Conservation (phyloP, 305 asterid genomes). For the Solanum hybrid region DNA sequence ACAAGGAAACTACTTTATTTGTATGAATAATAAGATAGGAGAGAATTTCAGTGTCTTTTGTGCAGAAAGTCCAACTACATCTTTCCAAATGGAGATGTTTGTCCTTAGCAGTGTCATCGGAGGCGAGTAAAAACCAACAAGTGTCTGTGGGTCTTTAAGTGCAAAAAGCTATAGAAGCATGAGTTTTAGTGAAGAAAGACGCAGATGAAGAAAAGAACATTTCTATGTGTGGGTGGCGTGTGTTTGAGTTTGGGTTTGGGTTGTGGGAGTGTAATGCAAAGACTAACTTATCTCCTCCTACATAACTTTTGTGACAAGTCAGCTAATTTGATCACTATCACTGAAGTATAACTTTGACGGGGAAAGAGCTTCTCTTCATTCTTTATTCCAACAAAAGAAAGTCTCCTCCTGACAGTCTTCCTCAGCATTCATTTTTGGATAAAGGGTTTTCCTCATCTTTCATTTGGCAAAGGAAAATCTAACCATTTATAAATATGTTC, state of each 20-base stretch:
- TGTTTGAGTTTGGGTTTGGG: background rate
- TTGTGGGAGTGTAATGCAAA: background rate
- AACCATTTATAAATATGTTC: conserved; percentile 33
- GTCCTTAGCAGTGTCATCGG: background rate
- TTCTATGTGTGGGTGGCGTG: background rate
- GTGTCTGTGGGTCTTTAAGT: background rate
- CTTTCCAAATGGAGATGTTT: background rate
- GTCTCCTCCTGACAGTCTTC: background rate
- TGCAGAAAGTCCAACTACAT: background rate
- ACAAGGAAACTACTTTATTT: background rate
- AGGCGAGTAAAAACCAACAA: background rate
- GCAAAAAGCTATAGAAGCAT: background rate
- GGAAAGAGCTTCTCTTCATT: too few species aligned
- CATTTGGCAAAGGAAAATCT: background rate
- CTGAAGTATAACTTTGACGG: background rate
- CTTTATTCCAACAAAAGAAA: background rate
- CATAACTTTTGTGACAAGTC: background rate
- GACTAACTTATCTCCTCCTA: background rate
- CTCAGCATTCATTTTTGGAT: background rate
- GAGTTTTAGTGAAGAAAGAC: background rate
- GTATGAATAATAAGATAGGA: background rate
- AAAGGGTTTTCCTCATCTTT: background rate
- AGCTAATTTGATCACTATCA: background rate
- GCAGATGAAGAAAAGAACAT: background rate
- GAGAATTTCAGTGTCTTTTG: background rate